Evolutionary conservation across 2,329 filamentous ascomycete genomes (phyloP).

Genomic region (Aspergillus ibericus): DNA sequence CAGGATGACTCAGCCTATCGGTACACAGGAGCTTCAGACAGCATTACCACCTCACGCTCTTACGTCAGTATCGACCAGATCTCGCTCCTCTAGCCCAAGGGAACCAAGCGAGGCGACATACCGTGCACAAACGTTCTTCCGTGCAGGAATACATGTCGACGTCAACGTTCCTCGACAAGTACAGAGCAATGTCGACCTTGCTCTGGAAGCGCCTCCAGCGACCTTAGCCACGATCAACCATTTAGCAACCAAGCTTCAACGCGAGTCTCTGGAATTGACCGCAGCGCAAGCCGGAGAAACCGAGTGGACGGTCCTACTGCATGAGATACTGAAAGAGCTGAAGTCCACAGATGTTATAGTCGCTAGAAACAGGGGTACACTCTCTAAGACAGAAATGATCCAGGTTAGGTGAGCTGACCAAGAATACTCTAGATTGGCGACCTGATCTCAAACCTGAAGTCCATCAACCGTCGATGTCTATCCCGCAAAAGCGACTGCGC

Average conservation of each 20-base stretch:
- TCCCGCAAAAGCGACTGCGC: neutral
- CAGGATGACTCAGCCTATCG: no score
- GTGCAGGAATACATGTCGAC: neutral
- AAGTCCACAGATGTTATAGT: neutral
- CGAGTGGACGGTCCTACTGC: neutral
- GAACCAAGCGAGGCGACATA: neutral
- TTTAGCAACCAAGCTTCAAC: neutral
- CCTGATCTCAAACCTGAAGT: neutral
- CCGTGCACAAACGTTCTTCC: neutral
- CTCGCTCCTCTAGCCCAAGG: neutral
- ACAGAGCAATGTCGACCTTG: neutral
- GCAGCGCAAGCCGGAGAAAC: neutral
- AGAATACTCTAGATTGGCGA: neutral
- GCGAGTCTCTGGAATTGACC: neutral
- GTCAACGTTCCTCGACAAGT: neutral
- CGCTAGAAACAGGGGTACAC: neutral
- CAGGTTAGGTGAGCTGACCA: neutral
- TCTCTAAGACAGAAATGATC: neutral
- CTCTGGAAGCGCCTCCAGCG: neutral
- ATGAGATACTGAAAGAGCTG: neutral
- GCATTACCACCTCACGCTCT: neutral
- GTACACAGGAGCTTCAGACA: no score
- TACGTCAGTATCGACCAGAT: neutral
- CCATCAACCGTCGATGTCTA: neutral
- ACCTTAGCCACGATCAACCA: neutral